A percentile compares a stretch with the other conserved stretches of the same genome.
phyloP scores from a whole-genome alignment of 2,329 filamentous ascomycete genomes.

The Penicillium sclerotiorum region DNA sequence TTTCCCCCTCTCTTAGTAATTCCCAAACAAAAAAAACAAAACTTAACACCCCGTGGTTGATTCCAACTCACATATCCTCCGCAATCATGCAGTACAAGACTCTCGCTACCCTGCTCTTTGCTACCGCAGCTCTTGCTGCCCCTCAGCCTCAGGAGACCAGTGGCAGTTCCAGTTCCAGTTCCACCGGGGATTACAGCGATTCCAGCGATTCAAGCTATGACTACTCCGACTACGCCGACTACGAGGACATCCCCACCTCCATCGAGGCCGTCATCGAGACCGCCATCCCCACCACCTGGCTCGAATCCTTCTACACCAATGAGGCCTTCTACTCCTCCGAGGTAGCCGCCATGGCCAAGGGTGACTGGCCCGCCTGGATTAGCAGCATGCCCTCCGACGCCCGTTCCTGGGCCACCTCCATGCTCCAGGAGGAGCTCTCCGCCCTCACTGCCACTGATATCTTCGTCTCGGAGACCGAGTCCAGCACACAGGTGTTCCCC shows the following conservation, averaged over 20 bases:
- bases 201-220: not conserved
- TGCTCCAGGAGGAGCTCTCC: slow-evolving; percentile 8
- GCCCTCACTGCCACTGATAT: too few relatives aligned
- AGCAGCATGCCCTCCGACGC: slow-evolving; percentile 17
- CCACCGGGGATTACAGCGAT: not conserved
- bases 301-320: slow-evolving; percentile 19
- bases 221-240: not conserved
- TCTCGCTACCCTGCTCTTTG: slow-evolving; percentile 24
- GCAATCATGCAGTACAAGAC: slow-evolving; percentile 31
- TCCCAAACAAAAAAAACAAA: too few relatives aligned
- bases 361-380: slow-evolving; percentile 21
- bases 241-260: slow-evolving; percentile 15
- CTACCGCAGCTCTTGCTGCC: slow-evolving; percentile 25
- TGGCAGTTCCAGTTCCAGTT: not conserved
- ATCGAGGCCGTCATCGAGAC: slow-evolving; percentile 29
- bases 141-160: slow-evolving; percentile 10
- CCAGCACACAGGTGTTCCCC: too few relatives aligned
- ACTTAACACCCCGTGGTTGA: too few relatives aligned
- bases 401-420: slow-evolving; percentile 16
- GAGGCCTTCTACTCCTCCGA: slow-evolving; percentile 15
- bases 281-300: slow-evolving; percentile 24
- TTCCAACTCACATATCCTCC: too few relatives aligned
- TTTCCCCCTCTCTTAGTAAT: too few relatives aligned
- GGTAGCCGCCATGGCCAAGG: slow-evolving; percentile 15
- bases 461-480: too few relatives aligned